These are phyloP conservation scores for Fusarium kyushuense DNA, from an alignment of 2,329 filamentous ascomycete genomes.

Conservation along the genomic window DNA sequence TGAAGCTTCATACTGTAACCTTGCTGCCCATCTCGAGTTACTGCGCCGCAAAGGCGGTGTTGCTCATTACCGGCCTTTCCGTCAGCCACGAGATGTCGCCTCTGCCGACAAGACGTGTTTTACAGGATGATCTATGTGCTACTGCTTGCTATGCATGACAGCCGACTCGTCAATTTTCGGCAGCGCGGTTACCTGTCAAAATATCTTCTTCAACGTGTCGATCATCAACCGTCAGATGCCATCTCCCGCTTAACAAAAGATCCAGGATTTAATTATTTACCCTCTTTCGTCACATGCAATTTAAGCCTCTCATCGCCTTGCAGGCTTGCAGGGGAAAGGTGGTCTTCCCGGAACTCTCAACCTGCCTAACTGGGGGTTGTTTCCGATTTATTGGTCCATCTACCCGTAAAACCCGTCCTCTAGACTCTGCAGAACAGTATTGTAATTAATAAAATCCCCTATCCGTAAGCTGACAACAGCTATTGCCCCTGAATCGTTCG, in stretches of 20 bases:
- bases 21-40: not conserved
- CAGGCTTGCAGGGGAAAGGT: constrained; percentile 22
- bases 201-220: constrained; percentile 8
- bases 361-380: constrained; percentile 3
- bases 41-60: not conserved
- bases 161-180: not conserved
- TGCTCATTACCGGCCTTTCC: constrained; percentile 11
- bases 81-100: constrained; percentile 9
- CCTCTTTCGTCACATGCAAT: constrained; percentile 20
- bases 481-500: constrained; percentile 18
- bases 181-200: not conserved
- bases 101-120: constrained; percentile 1
- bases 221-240: not conserved
- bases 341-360: constrained; percentile 6
- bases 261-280: constrained; percentile 6
- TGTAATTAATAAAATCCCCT: not conserved
- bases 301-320: constrained; percentile 18
- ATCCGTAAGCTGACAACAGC: constrained; percentile 11
- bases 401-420: not conserved
- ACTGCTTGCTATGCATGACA: not conserved
- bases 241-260: constrained; percentile 7
- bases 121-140: not conserved
- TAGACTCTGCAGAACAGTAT: not conserved
- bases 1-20: not conserved
- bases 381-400: constrained; percentile 30